phyloP scores from a whole-genome alignment of 2,329 filamentous ascomycete genomes.

The Phaeosphaeriaceae sp. region DNA sequence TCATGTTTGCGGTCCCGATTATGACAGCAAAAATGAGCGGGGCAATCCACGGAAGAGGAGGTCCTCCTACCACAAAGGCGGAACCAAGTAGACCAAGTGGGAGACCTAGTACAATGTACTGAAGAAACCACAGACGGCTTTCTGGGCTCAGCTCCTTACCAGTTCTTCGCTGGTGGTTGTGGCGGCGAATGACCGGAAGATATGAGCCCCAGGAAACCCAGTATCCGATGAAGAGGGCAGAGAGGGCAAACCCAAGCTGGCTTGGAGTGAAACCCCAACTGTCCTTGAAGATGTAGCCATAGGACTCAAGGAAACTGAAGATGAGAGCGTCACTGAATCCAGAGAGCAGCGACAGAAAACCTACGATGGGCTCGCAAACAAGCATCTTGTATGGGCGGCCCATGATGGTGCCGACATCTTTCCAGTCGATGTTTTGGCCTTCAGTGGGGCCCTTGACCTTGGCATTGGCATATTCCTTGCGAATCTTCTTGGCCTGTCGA shows the following conservation, averaged over 20 bases:
- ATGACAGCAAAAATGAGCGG: slow-evolving; percentile 53
- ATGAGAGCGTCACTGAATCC: slow-evolving; percentile 78
- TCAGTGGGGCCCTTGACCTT: slow-evolving; percentile 74
- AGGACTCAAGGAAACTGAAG: slow-evolving; percentile 78
- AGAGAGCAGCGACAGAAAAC: slow-evolving; percentile 71
- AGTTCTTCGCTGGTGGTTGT: slow-evolving; percentile 54
- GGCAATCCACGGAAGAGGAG: slow-evolving; percentile 69
- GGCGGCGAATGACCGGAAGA: slow-evolving; percentile 55
- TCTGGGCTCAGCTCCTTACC: slow-evolving; percentile 63
- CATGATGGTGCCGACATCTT: slow-evolving; percentile 58
- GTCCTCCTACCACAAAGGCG: slow-evolving; percentile 63
- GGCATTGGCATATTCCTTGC: slow-evolving; percentile 58
- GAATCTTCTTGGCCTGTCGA: slow-evolving; percentile 74
- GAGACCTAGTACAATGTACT: slow-evolving; percentile 65
- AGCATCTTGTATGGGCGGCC: slow-evolving; percentile 74
- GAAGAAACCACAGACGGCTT: slow-evolving; percentile 67
- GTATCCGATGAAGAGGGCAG: slow-evolving; percentile 70
- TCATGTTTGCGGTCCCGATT: slow-evolving; percentile 72
- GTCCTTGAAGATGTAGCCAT: slow-evolving; percentile 68
- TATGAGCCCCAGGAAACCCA: slow-evolving; percentile 66
- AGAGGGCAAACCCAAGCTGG: slow-evolving; percentile 61
- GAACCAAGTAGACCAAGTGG: slow-evolving; percentile 73
- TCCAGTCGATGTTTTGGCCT: slow-evolving; percentile 45
- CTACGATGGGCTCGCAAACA: slow-evolving; percentile 74
- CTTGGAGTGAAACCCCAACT: slow-evolving; percentile 65